phyloP scores from a whole-genome alignment of 192 early-diverging fungal species.

The Dissophora ornata region DNA sequence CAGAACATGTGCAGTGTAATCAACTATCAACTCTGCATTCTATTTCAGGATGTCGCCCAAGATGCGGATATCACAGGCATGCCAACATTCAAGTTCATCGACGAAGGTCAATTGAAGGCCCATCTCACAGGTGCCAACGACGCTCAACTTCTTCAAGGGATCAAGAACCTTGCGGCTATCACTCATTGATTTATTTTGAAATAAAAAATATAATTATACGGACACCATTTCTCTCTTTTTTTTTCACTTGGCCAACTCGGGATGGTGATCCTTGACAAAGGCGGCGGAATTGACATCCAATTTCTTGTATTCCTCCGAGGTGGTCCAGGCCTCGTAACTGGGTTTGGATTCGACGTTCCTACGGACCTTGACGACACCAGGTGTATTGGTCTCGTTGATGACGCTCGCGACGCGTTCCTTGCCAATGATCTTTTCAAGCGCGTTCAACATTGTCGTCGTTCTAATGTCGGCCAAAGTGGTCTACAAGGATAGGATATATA shows the following conservation, averaged over 20 bases:
- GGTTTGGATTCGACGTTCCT: constrained; percentile 19
- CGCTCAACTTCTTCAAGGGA: neutral
- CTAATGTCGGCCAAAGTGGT: constrained; percentile 32
- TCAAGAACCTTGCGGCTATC: neutral
- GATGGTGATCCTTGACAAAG: constrained; percentile 21
- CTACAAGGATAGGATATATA: neutral
- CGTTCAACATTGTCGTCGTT: constrained; percentile 24
- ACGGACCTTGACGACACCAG: constrained; percentile 17
- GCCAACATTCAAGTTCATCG: constrained; percentile 32
- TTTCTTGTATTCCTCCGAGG: constrained; percentile 33
- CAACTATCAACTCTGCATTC: no score
- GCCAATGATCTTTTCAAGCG: constrained; percentile 29
- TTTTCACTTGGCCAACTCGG: constrained; percentile 7
- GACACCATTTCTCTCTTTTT: no score
- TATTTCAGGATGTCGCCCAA: no score
- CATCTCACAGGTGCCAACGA: constrained; percentile 36
- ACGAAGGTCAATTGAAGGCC: constrained; percentile 61
- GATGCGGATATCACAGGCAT: neutral
- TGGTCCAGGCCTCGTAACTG: constrained; percentile 22
- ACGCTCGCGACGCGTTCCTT: constrained; percentile 12
- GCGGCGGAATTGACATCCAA: constrained; percentile 2
- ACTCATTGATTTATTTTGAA: no score
- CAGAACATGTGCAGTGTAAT: no score
- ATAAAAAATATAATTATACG: no score
- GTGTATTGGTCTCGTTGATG: constrained; percentile 29